These are phyloP conservation scores for Rhododendron vialii DNA, from an alignment of 148 eudicot genomes.

Conservation along the genomic window DNA sequence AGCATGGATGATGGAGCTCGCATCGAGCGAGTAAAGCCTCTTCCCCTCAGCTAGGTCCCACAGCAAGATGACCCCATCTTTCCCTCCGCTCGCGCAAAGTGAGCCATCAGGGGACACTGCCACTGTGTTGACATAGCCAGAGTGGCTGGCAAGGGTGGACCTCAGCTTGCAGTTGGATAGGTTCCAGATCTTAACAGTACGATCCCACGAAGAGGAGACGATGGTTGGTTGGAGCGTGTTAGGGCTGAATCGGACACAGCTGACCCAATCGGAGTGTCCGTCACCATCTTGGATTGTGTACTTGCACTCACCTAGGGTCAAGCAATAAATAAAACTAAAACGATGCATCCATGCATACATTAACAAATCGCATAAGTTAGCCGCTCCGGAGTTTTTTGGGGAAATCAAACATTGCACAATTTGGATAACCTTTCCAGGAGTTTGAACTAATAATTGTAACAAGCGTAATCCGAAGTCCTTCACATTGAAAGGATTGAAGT, in stretches of 20 bases:
- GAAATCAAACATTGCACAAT: neutral
- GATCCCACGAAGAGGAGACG: slow-evolving; percentile 84
- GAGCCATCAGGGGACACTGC: slow-evolving; percentile 92
- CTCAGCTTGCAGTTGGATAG: slow-evolving; percentile 70
- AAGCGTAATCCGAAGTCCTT: neutral
- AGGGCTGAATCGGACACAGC: slow-evolving; percentile 84
- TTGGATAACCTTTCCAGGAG: neutral
- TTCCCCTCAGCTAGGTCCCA: slow-evolving; percentile 95
- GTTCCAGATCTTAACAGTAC: slow-evolving; percentile 87
- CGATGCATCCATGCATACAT: neutral
- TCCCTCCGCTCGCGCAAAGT: slow-evolving; percentile 87
- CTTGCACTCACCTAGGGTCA: slow-evolving; percentile 70
- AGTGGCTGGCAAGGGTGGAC: slow-evolving; percentile 65
- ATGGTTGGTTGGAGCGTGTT: slow-evolving; percentile 59
- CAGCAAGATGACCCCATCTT: slow-evolving; percentile 65
- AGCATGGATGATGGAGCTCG: slow-evolving; percentile 60
- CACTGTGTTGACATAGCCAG: slow-evolving; percentile 76
- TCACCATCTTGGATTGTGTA: slow-evolving; percentile 79
- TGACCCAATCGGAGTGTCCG: slow-evolving; percentile 75
- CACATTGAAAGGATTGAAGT: neutral
- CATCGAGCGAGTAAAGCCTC: slow-evolving; percentile 67
- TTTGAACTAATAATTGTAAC: neutral
- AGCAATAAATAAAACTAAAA: neutral
- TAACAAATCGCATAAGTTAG: neutral
- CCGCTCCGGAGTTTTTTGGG: neutral